phyloP scores from a whole-genome alignment of 495 filamentous ascomycete genomes.

The Tuber magnatum region DNA sequence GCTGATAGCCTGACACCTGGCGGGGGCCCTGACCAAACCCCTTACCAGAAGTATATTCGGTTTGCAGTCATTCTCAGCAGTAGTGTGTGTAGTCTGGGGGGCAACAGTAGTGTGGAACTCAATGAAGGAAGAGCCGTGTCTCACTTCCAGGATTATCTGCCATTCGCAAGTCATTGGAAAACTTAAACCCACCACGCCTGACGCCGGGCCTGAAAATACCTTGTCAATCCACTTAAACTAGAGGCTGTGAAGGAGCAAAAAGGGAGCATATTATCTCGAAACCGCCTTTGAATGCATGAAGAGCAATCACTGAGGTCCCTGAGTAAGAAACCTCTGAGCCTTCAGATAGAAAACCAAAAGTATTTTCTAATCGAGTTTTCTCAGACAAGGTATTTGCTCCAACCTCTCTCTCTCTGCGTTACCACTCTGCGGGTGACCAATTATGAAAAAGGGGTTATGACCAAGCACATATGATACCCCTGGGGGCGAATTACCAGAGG shows the following conservation, averaged over 20 bases:
- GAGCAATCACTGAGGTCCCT: no score
- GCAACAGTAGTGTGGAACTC: background rate
- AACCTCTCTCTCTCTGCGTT: no score
- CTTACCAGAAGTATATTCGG: background rate
- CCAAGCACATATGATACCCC: background rate
- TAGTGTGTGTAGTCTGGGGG: background rate
- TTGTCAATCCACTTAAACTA: background rate
- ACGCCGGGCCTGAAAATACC: background rate
- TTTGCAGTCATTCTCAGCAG: background rate
- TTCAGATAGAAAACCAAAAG: no score
- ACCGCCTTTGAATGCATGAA: no score
- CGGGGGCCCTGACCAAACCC: no score
- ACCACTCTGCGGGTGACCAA: no score
- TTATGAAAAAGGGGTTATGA: background rate
- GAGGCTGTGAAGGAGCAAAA: background rate
- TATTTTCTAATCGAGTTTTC: no score
- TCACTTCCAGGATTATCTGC: background rate
- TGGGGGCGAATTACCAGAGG: background rate
- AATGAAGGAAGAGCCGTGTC: background rate
- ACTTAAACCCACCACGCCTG: background rate
- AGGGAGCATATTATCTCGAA: background rate
- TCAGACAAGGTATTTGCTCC: no score
- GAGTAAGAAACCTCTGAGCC: no score
- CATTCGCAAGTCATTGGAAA: background rate
- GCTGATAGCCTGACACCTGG: no score